Conservation (phyloP, 2,329 filamentous ascomycete genomes). For the Xylariaceae sp. region DNA sequence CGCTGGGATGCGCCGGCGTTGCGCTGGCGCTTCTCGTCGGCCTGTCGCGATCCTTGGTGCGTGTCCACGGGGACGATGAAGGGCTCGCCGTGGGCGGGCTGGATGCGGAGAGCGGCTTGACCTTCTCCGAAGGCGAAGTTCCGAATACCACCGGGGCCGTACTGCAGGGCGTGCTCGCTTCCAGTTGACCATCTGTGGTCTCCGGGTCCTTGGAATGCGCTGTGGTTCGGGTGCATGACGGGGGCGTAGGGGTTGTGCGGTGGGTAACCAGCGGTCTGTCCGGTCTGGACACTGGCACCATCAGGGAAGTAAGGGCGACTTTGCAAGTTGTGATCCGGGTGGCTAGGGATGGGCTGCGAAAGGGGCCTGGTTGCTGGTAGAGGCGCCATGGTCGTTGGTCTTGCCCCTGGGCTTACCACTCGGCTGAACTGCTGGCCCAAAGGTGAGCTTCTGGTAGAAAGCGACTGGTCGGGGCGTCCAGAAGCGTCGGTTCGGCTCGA, state of each 20-base stretch:
- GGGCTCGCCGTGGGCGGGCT: conserved; percentile 36
- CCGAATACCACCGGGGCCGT: conserved; percentile 16
- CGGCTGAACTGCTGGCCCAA: conserved; percentile 27
- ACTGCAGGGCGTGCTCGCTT: conserved; percentile 18
- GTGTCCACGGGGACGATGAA: conserved; percentile 68
- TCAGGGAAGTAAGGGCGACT: conserved; percentile 20
- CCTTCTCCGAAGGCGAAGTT: conserved; percentile 28
- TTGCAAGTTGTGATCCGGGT: conserved; percentile 19
- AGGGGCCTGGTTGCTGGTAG: conserved; percentile 26
- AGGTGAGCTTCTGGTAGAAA: conserved; percentile 22
- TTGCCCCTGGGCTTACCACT: conserved; percentile 11
- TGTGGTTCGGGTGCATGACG: conserved; percentile 15
- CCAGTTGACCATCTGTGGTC: conserved; percentile 25
- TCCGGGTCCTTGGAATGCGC: conserved; percentile 20
- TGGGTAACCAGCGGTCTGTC: conserved; percentile 16
- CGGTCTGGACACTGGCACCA: conserved; percentile 15
- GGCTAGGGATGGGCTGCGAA: conserved; percentile 26
- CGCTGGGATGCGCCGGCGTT: conserved; percentile 82
- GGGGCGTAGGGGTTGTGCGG: conserved; percentile 20
- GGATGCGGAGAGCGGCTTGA: conserved; percentile 25
- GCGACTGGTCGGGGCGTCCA: conserved; percentile 21
- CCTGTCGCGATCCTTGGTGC: conserved; percentile 73
- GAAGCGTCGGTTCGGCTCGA: conserved; percentile 18
- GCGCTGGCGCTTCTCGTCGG: conserved; percentile 77
- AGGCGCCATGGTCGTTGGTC: conserved; percentile 21